Percentiles rank a stretch among this genome's conserved stretches.
Evolutionary conservation across 306 rosid genomes (phyloP).

Genomic region (Prunus davidiana): DNA sequence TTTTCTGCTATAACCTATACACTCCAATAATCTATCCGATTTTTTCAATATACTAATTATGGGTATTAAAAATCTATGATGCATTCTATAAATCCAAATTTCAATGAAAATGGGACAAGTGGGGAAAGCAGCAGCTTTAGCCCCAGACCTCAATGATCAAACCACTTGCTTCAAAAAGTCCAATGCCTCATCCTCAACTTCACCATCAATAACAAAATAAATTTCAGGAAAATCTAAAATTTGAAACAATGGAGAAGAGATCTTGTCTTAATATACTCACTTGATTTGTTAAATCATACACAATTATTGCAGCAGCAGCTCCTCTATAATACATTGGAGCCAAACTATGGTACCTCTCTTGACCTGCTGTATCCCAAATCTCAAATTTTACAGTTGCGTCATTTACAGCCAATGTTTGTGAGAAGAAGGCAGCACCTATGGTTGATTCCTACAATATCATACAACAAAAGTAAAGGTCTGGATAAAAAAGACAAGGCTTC

Average conservation of each 20-base stretch:
- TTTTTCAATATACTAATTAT: not conserved
- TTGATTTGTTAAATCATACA: constrained; percentile 55
- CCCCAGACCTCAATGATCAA: not conserved
- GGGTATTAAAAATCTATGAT: not conserved
- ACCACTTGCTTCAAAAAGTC: not conserved
- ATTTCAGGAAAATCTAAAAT: not conserved
- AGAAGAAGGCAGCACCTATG: constrained; percentile 64
- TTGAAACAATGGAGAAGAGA: not conserved
- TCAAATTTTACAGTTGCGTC: constrained; percentile 63
- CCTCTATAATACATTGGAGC: constrained; percentile 69
- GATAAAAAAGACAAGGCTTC: not conserved
- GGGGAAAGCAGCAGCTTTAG: not conserved
- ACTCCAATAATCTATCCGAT: not conserved
- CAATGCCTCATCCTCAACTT: not conserved
- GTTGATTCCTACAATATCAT: constrained; percentile 49
- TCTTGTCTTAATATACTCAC: constrained; percentile 31
- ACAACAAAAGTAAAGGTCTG: constrained; percentile 1
- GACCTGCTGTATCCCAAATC: constrained; percentile 71
- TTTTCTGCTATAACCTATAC: not conserved
- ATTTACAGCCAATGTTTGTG: constrained; percentile 63
- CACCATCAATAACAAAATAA: not conserved
- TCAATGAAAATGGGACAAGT: not conserved
- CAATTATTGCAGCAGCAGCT: constrained; percentile 64
- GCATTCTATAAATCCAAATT: not conserved
- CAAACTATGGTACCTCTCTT: constrained; percentile 61